A percentile compares a stretch with the other conserved stretches of the same genome.
Evolutionary conservation across 2,329 filamentous ascomycete genomes (phyloP).

Genomic region (Fonsecaea pedrosoi): DNA sequence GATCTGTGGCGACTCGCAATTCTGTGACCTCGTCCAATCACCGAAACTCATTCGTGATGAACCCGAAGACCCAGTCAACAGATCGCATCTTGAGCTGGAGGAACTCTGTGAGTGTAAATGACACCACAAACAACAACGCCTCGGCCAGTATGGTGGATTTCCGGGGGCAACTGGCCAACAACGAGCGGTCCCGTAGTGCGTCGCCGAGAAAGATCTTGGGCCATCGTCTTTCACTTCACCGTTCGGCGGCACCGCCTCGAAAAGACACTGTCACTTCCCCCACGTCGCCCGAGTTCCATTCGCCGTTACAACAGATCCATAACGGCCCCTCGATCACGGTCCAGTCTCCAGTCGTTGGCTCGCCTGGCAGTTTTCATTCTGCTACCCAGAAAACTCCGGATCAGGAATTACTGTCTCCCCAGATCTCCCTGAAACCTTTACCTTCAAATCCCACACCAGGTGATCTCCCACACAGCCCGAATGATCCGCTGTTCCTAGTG

Average conservation of each 20-base stretch:
- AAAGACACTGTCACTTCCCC: constrained; percentile 21
- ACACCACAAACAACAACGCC: constrained; percentile 47
- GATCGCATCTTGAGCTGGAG: constrained; percentile 91
- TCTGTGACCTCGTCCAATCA: constrained; percentile 56
- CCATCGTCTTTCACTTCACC: constrained; percentile 30
- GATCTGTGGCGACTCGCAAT: constrained; percentile 63
- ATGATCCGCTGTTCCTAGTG: constrained; percentile 36
- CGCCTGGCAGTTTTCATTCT: constrained; percentile 87
- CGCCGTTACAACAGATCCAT: constrained; percentile 28
- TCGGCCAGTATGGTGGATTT: constrained; percentile 32
- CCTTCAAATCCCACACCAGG: constrained; percentile 25
- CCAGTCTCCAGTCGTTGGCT: constrained; percentile 82
- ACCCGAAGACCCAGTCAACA: constrained; percentile 56
- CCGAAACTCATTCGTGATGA: constrained; percentile 43
- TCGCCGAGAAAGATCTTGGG: constrained; percentile 34
- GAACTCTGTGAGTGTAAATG: constrained; percentile 67
- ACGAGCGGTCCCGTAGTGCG: constrained; percentile 34
- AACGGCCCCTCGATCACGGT: constrained; percentile 30
- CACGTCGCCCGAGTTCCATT: constrained; percentile 25
- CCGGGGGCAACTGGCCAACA: constrained; percentile 23
- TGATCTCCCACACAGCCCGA: constrained; percentile 22
- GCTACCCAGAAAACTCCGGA: constrained; percentile 66
- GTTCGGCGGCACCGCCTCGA: constrained; percentile 17
- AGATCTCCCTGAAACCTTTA: constrained; percentile 6
- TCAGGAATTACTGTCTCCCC: constrained; percentile 10